Percentiles rank a stretch among this genome's conserved stretches.
These are phyloP conservation scores for Oryza glaberrima DNA, from an alignment of 176 grass and related monocot species.

Conservation along the genomic window DNA sequence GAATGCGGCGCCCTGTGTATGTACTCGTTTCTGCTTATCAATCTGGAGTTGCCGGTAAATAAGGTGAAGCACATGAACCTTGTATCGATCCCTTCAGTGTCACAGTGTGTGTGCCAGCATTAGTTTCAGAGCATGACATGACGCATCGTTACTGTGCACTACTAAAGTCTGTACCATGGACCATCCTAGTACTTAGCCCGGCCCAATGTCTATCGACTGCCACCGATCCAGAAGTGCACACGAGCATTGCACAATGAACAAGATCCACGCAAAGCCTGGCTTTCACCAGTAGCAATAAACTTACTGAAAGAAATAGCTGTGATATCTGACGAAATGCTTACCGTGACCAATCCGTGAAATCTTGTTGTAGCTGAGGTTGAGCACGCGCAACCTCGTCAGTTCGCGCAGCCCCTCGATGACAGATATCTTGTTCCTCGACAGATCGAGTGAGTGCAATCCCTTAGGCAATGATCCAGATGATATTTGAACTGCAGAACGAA, in stretches of 20 bases:
- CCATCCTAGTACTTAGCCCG: slow-evolving; percentile 42
- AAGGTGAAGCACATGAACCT: too few species aligned
- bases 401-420: slow-evolving; percentile 82
- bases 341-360: slow-evolving; percentile 86
- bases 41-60: not conserved
- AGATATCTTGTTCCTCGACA: slow-evolving; percentile 89
- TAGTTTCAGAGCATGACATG: slow-evolving; percentile 1
- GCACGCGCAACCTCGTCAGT: slow-evolving; percentile 75
- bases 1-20: not conserved
- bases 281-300: slow-evolving; percentile 2
- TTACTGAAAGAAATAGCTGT: not conserved
- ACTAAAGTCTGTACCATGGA: slow-evolving; percentile 29
- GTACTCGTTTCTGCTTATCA: not conserved
- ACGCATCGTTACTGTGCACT: not conserved
- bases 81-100: too few species aligned
- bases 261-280: slow-evolving; percentile 3
- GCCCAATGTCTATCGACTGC: slow-evolving; percentile 16
- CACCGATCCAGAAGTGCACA: slow-evolving; percentile 30
- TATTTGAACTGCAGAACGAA: slow-evolving; percentile 54
- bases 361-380: slow-evolving; percentile 92
- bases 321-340: slow-evolving; percentile 38
- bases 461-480: slow-evolving; percentile 67
- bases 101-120: not conserved
- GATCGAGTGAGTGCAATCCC: slow-evolving; percentile 75
- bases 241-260: slow-evolving; percentile 21